These are phyloP conservation scores for Zancudomyces culisetae DNA, from an alignment of 371 early-diverging fungal species.

Conservation along the genomic window DNA sequence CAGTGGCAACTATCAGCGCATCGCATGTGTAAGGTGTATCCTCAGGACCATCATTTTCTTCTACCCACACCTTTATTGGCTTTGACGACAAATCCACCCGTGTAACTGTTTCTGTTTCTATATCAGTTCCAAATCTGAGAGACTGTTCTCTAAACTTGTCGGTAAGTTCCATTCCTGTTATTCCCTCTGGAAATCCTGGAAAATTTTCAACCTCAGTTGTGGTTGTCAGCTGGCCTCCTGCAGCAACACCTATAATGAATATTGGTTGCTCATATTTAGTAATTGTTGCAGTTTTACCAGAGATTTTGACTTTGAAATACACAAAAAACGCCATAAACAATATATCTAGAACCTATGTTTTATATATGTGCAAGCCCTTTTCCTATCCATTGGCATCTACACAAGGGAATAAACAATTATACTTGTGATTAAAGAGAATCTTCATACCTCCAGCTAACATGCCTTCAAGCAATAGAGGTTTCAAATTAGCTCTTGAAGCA, in stretches of 20 bases:
- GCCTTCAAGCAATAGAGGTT: conserved; percentile 92
- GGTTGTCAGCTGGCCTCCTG: conserved; percentile 67
- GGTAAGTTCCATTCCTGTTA: conserved; percentile 58
- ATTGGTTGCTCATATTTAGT: background rate
- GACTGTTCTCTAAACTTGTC: conserved; percentile 68
- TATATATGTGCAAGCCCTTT: no score
- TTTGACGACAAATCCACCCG: conserved; percentile 56
- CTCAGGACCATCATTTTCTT: conserved; percentile 44
- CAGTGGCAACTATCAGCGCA: conserved; percentile 90
- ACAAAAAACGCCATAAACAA: no score
- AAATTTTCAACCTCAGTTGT: conserved; percentile 86
- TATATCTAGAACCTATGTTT: no score
- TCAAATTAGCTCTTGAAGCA: conserved; percentile 75
- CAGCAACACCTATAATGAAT: conserved; percentile 9
- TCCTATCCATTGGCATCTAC: no score
- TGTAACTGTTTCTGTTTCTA: conserved; percentile 77
- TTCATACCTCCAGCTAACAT: conserved; percentile 75
- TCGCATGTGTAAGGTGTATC: conserved; percentile 45
- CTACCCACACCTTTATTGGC: conserved; percentile 84
- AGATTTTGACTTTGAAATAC: no score
- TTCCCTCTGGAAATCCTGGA: conserved; percentile 69
- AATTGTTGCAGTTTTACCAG: no score
- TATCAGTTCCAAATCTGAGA: conserved; percentile 57
- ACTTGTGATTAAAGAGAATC: conserved; percentile 28
- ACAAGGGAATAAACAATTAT: conserved; percentile 21